These are phyloP conservation scores for Venturia asperata DNA, from an alignment of 2,329 filamentous ascomycete genomes.

Conservation along the genomic window DNA sequence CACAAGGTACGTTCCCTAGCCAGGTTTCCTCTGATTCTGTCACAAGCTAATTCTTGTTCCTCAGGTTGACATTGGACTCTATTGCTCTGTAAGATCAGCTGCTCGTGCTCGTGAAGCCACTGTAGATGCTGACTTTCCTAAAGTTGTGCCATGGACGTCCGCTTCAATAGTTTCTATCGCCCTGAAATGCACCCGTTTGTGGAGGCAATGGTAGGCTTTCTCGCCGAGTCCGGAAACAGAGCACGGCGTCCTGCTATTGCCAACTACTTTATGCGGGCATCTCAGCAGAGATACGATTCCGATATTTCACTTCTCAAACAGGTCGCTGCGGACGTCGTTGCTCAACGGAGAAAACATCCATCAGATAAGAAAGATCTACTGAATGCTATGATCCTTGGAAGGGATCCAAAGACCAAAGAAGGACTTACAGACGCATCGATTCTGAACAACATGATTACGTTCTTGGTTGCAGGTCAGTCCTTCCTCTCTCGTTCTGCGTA, in stretches of 20 bases:
- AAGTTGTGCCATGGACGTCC: constrained; percentile 33
- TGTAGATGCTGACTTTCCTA: not conserved
- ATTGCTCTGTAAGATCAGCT: constrained; percentile 29
- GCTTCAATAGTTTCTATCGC: constrained; percentile 37
- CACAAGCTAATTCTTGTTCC: not conserved
- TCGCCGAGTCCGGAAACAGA: constrained; percentile 32
- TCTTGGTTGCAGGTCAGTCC: constrained; percentile 51
- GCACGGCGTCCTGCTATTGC: constrained; percentile 22
- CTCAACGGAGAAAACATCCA: constrained; percentile 18
- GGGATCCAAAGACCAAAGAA: constrained; percentile 55
- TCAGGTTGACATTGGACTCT: constrained; percentile 30
- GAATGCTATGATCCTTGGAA: constrained; percentile 46
- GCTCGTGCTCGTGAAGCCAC: not conserved
- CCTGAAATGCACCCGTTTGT: constrained; percentile 34
- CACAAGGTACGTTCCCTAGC: constrained; percentile 23
- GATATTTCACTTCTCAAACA: constrained; percentile 43
- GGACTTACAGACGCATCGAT: constrained; percentile 53
- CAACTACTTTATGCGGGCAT: constrained; percentile 17
- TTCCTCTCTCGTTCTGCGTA: constrained; percentile 35
- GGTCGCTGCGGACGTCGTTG: constrained; percentile 26
- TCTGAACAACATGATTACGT: constrained; percentile 61
- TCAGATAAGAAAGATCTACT: constrained; percentile 48
- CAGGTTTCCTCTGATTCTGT: not conserved
- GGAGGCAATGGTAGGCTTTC: constrained; percentile 32
- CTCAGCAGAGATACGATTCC: constrained; percentile 30